phyloP scores from a whole-genome alignment of 2,329 filamentous ascomycete species.

The Blumeria hordei region DNA sequence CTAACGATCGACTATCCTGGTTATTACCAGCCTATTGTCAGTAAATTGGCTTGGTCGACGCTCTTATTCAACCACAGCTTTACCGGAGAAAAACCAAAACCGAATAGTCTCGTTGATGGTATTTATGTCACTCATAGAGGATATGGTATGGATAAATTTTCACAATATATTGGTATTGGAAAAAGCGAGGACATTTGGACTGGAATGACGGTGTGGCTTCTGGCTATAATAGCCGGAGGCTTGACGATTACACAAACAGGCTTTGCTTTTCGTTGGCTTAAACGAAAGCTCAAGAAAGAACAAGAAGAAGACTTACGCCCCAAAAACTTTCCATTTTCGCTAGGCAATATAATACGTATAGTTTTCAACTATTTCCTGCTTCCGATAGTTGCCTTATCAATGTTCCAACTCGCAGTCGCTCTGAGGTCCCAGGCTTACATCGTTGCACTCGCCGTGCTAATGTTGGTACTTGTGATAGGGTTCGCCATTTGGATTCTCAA shows the following conservation, averaged over 20 bases:
- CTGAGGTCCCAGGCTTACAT: constrained; percentile 40
- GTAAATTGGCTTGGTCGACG: constrained; percentile 67
- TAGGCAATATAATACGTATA: constrained; percentile 59
- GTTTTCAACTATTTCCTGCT: constrained; percentile 84
- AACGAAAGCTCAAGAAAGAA: constrained; percentile 43
- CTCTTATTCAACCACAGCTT: constrained; percentile 89
- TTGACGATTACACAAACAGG: constrained; percentile 49
- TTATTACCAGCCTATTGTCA: constrained; percentile 78
- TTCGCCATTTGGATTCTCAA: constrained; percentile 60
- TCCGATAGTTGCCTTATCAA: constrained; percentile 63
- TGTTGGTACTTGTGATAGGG: constrained; percentile 46
- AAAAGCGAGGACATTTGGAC: constrained; percentile 67
- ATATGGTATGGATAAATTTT: constrained; percentile 58
- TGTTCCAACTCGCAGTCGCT: constrained; percentile 74
- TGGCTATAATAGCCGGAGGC: constrained; percentile 46
- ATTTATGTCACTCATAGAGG: constrained; percentile 61
- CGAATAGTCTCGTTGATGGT: constrained; percentile 50
- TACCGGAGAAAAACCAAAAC: constrained; percentile 41
- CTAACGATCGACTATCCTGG: constrained; percentile 76
- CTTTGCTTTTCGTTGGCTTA: constrained; percentile 54
- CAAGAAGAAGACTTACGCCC: constrained; percentile 69
- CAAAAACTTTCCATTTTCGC: constrained; percentile 75
- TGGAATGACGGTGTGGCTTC: constrained; percentile 76
- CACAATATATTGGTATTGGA: constrained; percentile 62
- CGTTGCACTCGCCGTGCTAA: constrained; percentile 50